Conservation (phyloP, 169 alveolate genomes). For the Perkinsus olseni region DNA sequence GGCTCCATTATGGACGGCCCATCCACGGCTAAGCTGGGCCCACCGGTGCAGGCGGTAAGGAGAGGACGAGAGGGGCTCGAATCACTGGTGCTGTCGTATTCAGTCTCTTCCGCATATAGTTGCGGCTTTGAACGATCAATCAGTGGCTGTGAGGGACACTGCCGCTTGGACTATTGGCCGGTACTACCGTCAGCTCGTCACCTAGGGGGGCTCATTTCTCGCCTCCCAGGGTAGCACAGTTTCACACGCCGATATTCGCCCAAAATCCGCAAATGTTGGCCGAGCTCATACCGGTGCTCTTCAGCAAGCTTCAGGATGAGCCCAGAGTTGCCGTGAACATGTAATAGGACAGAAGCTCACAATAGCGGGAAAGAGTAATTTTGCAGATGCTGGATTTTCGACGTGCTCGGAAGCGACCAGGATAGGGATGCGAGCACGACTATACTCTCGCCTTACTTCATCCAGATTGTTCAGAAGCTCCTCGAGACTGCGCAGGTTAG, state of each 20-base stretch:
- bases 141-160: constrained; percentile 74
- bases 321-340: neutral
- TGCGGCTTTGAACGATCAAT: constrained; percentile 62
- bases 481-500: neutral
- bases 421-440: neutral
- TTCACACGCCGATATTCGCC: constrained; percentile 45
- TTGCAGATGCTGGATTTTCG: neutral
- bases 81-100: neutral
- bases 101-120: constrained; percentile 61
- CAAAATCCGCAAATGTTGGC: neutral
- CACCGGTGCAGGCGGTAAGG: constrained; percentile 48
- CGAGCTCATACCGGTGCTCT: neutral
- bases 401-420: neutral
- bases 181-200: neutral
- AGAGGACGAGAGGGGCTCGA: neutral
- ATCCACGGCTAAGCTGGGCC: constrained; percentile 58
- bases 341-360: neutral
- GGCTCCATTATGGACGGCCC: constrained; percentile 82
- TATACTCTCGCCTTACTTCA: neutral
- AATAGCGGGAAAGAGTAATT: too few relatives aligned
- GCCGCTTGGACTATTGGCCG: constrained; percentile 79
- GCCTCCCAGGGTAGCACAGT: constrained; percentile 53
- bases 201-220: neutral
- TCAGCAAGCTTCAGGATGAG: neutral
- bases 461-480: neutral